phyloP scores from a whole-genome alignment of 73 alveolate species.

The Paramecium octaurelia region DNA sequence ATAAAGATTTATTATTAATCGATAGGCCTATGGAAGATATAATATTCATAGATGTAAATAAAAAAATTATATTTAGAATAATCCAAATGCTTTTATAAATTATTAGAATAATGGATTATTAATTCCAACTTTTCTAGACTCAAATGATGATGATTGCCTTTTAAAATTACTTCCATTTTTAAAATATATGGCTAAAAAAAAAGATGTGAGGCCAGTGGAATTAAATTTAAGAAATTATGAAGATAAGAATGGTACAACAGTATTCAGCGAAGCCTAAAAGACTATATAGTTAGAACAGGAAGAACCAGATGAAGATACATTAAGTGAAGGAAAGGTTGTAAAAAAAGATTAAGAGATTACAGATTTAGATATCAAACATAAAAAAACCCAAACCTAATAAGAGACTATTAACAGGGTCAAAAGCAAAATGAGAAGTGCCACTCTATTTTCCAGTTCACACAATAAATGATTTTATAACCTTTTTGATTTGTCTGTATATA shows the following conservation, averaged over 20 bases:
- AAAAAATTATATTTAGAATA: background rate
- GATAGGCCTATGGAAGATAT: conserved; percentile 26
- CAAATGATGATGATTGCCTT: conserved; percentile 44
- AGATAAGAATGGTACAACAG: background rate
- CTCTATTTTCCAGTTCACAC: background rate
- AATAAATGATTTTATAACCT: background rate
- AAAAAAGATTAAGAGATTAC: background rate
- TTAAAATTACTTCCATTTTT: background rate
- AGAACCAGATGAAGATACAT: conserved; percentile 20
- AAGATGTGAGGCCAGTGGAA: background rate
- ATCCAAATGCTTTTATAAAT: conserved; percentile 3
- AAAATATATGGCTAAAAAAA: conserved; percentile 18
- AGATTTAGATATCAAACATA: conserved; percentile 13
- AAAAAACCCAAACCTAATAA: background rate
- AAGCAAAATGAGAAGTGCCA: background rate
- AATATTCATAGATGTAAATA: conserved; percentile 15
- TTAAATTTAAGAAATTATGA: background rate
- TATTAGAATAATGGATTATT: background rate
- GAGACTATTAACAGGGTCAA: background rate
- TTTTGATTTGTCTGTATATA: background rate
- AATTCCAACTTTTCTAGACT: conserved; percentile 41
- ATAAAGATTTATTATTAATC: background rate
- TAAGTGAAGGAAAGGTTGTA: conserved; percentile 44
- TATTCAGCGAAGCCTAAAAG: background rate
- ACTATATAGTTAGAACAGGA: background rate